Percentiles rank a stretch among this genome's conserved stretches.
Conservation (phyloP, 1,139 yeast species). For the Lodderomyces margitis region DNA sequence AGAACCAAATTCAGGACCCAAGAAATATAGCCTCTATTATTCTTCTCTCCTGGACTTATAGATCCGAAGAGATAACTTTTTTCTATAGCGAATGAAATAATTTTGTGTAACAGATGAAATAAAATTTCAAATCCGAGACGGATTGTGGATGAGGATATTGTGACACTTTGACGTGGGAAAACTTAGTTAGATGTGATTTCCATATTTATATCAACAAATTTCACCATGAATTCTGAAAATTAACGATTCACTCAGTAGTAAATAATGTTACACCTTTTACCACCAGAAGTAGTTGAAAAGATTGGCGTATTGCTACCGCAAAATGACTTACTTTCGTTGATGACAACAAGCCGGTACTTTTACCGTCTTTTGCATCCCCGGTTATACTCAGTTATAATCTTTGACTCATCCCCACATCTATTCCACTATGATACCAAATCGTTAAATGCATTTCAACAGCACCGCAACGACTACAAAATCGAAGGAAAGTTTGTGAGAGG, state of each 20-base stretch:
- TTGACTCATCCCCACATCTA: conserved; percentile 20
- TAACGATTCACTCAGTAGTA: neutral
- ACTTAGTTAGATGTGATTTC: neutral
- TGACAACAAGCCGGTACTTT: conserved; percentile 18
- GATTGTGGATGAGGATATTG: conserved; percentile 1
- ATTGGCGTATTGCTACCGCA: conserved; percentile 19
- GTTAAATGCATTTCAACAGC: conserved; percentile 7
- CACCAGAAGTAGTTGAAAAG: conserved; percentile 21
- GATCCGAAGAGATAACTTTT: conserved; percentile 5
- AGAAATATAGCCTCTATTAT: too few relatives aligned
- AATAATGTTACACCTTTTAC: conserved; percentile 20
- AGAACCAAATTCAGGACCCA: too few relatives aligned
- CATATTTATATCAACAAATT: neutral
- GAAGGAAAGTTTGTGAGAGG: conserved; percentile 8
- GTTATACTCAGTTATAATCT: conserved; percentile 21
- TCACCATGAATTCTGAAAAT: neutral
- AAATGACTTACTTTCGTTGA: conserved; percentile 19
- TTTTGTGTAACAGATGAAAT: conserved; percentile 5
- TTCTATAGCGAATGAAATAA: neutral
- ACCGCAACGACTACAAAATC: conserved; percentile 7
- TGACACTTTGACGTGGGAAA: neutral
- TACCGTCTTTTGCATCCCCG: conserved; percentile 18
- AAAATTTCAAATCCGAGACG: conserved; percentile 5
- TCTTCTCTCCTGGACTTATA: neutral
- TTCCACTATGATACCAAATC: conserved; percentile 9